Percentiles rank a stretch among this genome's conserved stretches.
These are phyloP conservation scores for Lactifluus volemus DNA, from an alignment of 768 basidiomycete species.

Conservation along the genomic window DNA sequence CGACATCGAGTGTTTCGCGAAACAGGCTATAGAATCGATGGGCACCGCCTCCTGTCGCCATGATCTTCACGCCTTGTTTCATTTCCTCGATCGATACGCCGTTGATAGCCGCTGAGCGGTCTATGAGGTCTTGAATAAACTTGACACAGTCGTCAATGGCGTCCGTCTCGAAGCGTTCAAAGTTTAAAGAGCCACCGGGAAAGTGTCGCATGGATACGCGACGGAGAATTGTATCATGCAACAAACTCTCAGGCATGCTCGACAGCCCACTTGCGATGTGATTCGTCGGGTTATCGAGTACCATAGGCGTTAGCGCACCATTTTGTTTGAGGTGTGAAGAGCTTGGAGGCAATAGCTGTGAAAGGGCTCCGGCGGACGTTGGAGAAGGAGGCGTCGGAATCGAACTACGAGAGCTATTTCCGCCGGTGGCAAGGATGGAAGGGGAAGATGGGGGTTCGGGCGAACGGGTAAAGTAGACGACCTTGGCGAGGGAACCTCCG, in stretches of 20 bases:
- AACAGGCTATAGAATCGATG: constrained; percentile 89
- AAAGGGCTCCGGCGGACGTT: constrained; percentile 21
- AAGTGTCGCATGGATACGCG: constrained; percentile 71
- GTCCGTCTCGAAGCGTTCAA: constrained; percentile 93
- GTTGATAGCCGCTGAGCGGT: constrained; percentile 77
- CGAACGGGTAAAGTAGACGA: constrained; percentile 96
- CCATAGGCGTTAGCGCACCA: constrained; percentile 77
- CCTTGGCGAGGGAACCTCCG: constrained; percentile 94
- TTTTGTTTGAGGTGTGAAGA: constrained; percentile 37
- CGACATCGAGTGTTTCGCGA: constrained; percentile 62
- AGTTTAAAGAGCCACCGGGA: constrained; percentile 95
- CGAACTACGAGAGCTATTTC: constrained; percentile 40
- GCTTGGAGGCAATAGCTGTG: constrained; percentile 26
- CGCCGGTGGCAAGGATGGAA: constrained; percentile 51
- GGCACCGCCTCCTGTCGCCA: constrained; percentile 97
- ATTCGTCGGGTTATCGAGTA: constrained; percentile 36
- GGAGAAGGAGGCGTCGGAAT: constrained; percentile 35
- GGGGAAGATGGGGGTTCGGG: constrained; percentile 78
- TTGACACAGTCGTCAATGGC: constrained; percentile 75
- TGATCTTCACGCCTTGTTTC: constrained; percentile 85
- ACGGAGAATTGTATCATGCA: constrained; percentile 59
- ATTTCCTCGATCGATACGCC: constrained; percentile 84
- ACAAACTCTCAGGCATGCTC: constrained; percentile 33
- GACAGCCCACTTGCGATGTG: constrained; percentile 30
- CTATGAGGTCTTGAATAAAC: constrained; percentile 83